Evolutionary conservation across 129 eudicot species (phyloP), one percentile per base, ranked within the genome.

Genomic region (Scalesia atractyloides): DNA sequence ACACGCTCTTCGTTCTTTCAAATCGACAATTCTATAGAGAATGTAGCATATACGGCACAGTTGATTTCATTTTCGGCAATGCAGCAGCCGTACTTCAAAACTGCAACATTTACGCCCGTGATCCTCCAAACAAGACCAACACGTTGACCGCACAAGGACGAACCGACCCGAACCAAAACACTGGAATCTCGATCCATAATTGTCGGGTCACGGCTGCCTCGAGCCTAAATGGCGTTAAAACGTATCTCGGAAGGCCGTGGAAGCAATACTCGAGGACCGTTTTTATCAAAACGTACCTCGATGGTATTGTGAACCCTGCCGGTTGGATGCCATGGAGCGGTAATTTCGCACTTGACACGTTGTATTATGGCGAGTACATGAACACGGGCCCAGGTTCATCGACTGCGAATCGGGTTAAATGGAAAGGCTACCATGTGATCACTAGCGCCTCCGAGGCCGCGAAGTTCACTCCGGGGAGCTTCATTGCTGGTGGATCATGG

Each of bases 251-350:
- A 3, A 71, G 96, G 66, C 96, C 96, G 2, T 89, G 96, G 96
- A 59, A 79, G 50, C 53, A 78, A 69, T 89, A 89, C 51, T 89
- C 96, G 7, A 80, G 93, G 9, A 89, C 96, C 7, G 87, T 89
- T 13, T 78, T 54, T 66, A 68, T 89, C 74, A 79, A 84, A 72
- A 82, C 93, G 2, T 76, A 63, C 41, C 51, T 89, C 1, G 90
- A 78, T 41, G 68, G 84, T 15, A 73, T 84, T 20, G 81, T 89
- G 52, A 59, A 80, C 64, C 86, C 90, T 0, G 86, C 79, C 6
- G 96, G 96, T 13, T 89, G 96, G 96, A 1, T 72, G 76, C 86
- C 88, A 3, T 89, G 93, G 93, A 79, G 81, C 61, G 96, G 93
- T 2, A 74, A 61, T 70, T 89, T 86, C 5, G 92, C 92, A 1